Conservation (phyloP, 1,284 basidiomycete species). For the Microstroma glucosiphilum region DNA sequence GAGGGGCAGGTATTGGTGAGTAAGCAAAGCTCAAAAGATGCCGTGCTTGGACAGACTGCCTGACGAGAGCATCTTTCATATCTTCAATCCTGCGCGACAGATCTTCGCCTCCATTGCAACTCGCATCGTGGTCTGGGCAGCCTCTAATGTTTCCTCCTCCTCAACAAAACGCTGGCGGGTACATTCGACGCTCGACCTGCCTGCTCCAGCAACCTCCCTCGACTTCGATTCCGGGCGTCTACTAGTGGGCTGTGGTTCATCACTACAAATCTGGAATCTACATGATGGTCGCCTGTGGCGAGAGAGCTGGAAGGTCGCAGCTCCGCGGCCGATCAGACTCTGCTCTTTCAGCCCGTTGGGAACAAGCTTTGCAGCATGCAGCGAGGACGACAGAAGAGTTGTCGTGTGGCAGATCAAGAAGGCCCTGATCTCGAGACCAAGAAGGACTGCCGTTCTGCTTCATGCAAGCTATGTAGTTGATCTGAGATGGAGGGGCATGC, state of each 20-base stretch:
- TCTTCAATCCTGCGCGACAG: neutral
- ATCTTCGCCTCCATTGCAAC: slow-evolving; percentile 26
- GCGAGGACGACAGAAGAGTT: slow-evolving; percentile 20
- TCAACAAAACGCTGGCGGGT: slow-evolving; percentile 25
- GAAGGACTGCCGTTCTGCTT: neutral
- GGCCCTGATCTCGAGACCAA: neutral
- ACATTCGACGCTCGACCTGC: slow-evolving; percentile 26
- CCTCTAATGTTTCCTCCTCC: slow-evolving; percentile 14
- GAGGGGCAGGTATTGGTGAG: slow-evolving; percentile 10
- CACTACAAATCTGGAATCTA: slow-evolving; percentile 24
- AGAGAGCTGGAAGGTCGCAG: slow-evolving; percentile 21
- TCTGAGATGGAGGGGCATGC: slow-evolving; percentile 1
- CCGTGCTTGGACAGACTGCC: too few species aligned
- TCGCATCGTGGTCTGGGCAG: slow-evolving; percentile 26
- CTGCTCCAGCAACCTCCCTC: slow-evolving; percentile 20
- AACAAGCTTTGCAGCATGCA: slow-evolving; percentile 24
- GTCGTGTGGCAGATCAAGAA: slow-evolving; percentile 25
- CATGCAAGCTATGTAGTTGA: neutral
- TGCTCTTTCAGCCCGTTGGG: slow-evolving; percentile 26
- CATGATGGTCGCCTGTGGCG: slow-evolving; percentile 23
- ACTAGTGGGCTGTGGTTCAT: slow-evolving; percentile 18
- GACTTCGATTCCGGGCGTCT: slow-evolving; percentile 21
- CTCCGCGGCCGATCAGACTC: slow-evolving; percentile 18
- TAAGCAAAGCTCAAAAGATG: slow-evolving; percentile 7
- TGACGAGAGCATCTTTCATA: too few species aligned